Base-by-base conservation (phyloP, 768 basidiomycete species). In the Phaeolepiota aurea region DNA sequence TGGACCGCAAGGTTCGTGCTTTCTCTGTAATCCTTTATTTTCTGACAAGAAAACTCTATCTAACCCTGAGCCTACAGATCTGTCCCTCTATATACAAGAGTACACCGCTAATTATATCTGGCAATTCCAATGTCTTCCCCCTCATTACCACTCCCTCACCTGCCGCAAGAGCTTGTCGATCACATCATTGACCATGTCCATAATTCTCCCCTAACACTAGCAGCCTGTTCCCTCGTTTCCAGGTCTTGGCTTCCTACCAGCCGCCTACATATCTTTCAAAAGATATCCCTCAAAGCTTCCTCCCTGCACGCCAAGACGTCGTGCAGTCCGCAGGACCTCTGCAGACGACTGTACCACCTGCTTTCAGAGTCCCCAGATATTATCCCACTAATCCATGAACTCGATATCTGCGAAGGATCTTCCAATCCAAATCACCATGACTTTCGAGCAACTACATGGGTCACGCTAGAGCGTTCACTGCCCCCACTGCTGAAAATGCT, bases 91-190 rank as follows among this genome's bases (percentile, higher is more conserved):
- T n/a, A n/a, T n/a, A n/a, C n/a, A n/a, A n/a, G n/a, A n/a, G n/a
- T n/a, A n/a, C n/a, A n/a, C n/a, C n/a, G n/a, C 25, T 28, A 28
- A 28, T 28, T 28, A 7, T 28, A 28, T 28, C 25, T n/a, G n/a
- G n/a, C n/a, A n/a, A n/a, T n/a, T n/a, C n/a, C 7, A 28, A 35
- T 35, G 18, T 16, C 33, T n/a, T 9, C 18, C 33, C 28, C 9
- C 9, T 35, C 33, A 16, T 16, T 35, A 9, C 33, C 33, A 7
- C 9, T 35, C 7, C 33, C 33, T 7, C 33, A 14, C 9, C 33
- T 71, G 7, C 69, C 69, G 1, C 69, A 71, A 48, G 69, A 71
- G 48, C 63, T 70, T 32, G 57, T 67, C n/a, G 71, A 71, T 57
- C 53, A 64, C 41, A 64, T 71, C 48, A 56, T 72, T 51, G 71